phyloP scores from a whole-genome alignment of 495 filamentous ascomycete species.

The Letharia columbiana region DNA sequence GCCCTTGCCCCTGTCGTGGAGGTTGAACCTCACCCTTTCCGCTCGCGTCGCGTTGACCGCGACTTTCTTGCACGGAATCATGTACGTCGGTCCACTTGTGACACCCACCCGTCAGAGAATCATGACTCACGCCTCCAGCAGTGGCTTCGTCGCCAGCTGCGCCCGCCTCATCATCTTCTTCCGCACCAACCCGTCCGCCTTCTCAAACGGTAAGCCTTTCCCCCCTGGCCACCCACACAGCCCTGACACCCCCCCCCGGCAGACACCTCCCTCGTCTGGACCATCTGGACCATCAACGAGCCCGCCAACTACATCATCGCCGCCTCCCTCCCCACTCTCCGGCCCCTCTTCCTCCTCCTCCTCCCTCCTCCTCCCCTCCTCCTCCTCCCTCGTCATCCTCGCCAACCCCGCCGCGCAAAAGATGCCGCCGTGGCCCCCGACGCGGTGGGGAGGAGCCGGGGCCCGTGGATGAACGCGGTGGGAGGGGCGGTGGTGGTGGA shows the following conservation, averaged over 20 bases:
- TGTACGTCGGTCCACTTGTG: conserved; percentile 27
- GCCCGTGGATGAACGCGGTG: neutral
- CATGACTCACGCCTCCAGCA: conserved; percentile 7
- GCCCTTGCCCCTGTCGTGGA: conserved; percentile 33
- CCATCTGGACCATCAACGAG: conserved; percentile 39
- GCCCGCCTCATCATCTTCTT: conserved; percentile 33
- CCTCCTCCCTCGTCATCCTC: conserved; percentile 15
- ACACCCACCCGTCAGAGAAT: neutral
- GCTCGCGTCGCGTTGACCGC: conserved; percentile 36
- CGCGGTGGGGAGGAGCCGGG: no score
- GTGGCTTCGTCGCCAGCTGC: conserved; percentile 33
- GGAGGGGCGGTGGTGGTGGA: no score
- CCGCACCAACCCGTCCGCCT: neutral
- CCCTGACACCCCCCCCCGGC: neutral
- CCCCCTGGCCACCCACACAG: no score
- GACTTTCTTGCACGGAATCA: conserved; percentile 37
- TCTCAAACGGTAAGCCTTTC: conserved; percentile 16
- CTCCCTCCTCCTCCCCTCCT: conserved; percentile 15
- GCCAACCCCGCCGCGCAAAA: neutral
- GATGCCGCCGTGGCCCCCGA: neutral
- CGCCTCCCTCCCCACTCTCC: conserved; percentile 39
- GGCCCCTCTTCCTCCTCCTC: conserved; percentile 29
- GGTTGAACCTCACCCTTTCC: conserved; percentile 28
- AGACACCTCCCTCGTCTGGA: conserved; percentile 27
- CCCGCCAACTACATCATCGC: conserved; percentile 39